Evolutionary conservation across 1,139 yeast species (phyloP).

Genomic region (Suhomyces kunorum): DNA sequence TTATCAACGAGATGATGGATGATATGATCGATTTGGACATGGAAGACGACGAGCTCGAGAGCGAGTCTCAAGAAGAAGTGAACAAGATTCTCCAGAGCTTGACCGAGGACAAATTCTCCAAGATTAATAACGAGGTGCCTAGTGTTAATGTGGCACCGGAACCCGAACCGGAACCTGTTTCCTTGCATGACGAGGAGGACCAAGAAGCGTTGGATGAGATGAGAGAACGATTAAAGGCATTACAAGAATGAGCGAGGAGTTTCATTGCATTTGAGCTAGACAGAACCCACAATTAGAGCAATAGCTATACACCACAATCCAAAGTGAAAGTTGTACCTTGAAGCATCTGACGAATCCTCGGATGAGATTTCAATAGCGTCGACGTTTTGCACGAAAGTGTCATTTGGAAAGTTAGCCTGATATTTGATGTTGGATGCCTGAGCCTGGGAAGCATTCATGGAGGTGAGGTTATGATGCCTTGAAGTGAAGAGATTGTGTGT

Average conservation of each 20-base stretch:
- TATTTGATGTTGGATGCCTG: not conserved
- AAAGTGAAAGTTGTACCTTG: not conserved
- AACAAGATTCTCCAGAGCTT: conserved; percentile 49
- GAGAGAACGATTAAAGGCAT: conserved; percentile 84
- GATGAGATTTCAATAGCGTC: not conserved
- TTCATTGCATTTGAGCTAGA: not conserved
- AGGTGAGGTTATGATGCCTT: not conserved
- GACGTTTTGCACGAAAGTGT: not conserved
- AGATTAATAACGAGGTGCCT: conserved; percentile 47
- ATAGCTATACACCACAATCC: not conserved
- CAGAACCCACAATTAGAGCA: conserved; percentile 2
- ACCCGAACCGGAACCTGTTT: conserved; percentile 19
- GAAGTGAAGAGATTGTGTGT: conserved; percentile 7
- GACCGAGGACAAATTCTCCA: conserved; percentile 46
- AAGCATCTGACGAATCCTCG: not conserved
- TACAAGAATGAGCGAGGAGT: conserved; percentile 57
- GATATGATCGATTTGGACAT: conserved; percentile 77
- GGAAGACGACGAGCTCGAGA: conserved; percentile 63
- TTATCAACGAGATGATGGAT: conserved; percentile 93
- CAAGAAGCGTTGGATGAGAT: conserved; percentile 76
- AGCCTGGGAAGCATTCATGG: not conserved
- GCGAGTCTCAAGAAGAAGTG: conserved; percentile 70
- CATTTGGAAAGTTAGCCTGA: not conserved
- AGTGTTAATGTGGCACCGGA: conserved; percentile 28
- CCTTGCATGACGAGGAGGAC: conserved; percentile 59